A percentile compares a stretch with the other conserved stretches of the same genome.
phyloP scores from a whole-genome alignment of 1,139 yeast genomes.

The Entelexis paramagnoliae region DNA sequence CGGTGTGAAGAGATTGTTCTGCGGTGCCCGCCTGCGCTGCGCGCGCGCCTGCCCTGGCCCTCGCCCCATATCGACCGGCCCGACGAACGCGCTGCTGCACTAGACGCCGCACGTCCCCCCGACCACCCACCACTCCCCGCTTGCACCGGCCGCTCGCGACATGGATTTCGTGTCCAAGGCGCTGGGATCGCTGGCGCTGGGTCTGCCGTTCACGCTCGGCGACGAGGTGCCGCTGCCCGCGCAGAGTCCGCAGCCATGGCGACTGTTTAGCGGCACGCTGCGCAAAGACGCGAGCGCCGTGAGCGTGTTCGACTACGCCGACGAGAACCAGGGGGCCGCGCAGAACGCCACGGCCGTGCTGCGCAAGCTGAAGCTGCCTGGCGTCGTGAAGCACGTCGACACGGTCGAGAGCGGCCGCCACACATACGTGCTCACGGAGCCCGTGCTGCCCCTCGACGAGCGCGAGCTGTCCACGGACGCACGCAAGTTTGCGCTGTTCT shows the following conservation, averaged over 20 bases:
- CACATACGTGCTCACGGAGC: slow-evolving; percentile 69
- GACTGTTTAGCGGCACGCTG: slow-evolving; percentile 39
- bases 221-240: slow-evolving; percentile 22
- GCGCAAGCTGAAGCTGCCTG: slow-evolving; percentile 67
- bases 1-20: too few relatives aligned
- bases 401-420: slow-evolving; percentile 49
- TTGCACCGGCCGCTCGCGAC: too few relatives aligned
- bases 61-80: too few relatives aligned
- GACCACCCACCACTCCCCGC: too few relatives aligned
- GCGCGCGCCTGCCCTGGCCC: too few relatives aligned
- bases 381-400: slow-evolving; percentile 59
- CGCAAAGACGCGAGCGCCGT: slow-evolving; percentile 34
- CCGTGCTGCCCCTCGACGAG: slow-evolving; percentile 48
- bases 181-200: slow-evolving; percentile 30
- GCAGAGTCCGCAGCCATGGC: slow-evolving; percentile 41
- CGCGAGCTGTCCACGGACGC: slow-evolving; percentile 30
- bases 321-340: slow-evolving; percentile 37
- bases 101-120: too few relatives aligned
- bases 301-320: slow-evolving; percentile 55
- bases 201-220: slow-evolving; percentile 31
- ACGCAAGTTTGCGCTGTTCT: slow-evolving; percentile 34
- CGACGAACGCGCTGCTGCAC: too few relatives aligned
- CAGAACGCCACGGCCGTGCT: slow-evolving; percentile 54
- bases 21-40: too few relatives aligned
- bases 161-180: slow-evolving; percentile 35